A percentile compares a stretch with the other conserved stretches of the same genome.
phyloP scores from a whole-genome alignment of 495 filamentous ascomycete species.

The Thozetella sp. region DNA sequence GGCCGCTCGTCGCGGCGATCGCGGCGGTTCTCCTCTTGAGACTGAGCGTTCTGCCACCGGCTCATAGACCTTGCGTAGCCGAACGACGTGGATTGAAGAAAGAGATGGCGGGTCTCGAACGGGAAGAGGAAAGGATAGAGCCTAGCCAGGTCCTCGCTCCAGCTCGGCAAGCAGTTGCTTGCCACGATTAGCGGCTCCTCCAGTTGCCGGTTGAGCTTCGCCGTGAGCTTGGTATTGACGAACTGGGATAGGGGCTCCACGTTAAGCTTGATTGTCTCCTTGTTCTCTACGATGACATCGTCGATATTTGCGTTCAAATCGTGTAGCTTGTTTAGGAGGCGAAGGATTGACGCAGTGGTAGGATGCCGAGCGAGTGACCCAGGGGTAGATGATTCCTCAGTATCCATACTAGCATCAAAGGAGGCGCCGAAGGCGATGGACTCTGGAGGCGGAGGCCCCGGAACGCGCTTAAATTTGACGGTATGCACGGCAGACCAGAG shows the following conservation, averaged over 20 bases:
- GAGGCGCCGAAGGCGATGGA: slow-evolving; percentile 62
- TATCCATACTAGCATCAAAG: slow-evolving; percentile 43
- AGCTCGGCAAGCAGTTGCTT: slow-evolving; percentile 92
- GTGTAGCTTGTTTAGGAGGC: slow-evolving; percentile 87
- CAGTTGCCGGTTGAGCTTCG: slow-evolving; percentile 96
- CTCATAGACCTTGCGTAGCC: slow-evolving; percentile 98
- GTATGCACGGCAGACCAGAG: slow-evolving; percentile 90
- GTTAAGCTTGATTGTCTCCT: slow-evolving; percentile 68
- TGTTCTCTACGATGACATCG: slow-evolving; percentile 91
- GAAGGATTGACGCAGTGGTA: slow-evolving; percentile 83
- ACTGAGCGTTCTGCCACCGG: slow-evolving; percentile 92
- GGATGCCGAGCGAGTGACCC: slow-evolving; percentile 83
- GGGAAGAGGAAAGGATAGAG: slow-evolving; percentile 98
- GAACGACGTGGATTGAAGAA: slow-evolving; percentile 97
- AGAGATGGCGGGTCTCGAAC: slow-evolving; percentile 96
- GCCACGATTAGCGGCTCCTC: slow-evolving; percentile 99
- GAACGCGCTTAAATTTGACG: slow-evolving; percentile 86
- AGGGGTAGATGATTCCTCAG: slow-evolving; percentile 64
- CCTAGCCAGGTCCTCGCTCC: slow-evolving; percentile 96
- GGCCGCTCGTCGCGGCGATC: slow-evolving; percentile 88
- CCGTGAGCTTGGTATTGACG: slow-evolving; percentile 98
- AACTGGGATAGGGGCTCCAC: slow-evolving; percentile 90
- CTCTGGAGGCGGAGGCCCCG: slow-evolving; percentile 86
- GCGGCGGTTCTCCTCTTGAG: slow-evolving; percentile 73
- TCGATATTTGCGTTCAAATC: slow-evolving; percentile 94